A percentile compares a stretch with the other conserved stretches of the same genome.
These are phyloP conservation scores for Gnomoniopsis smithogilvyi DNA, from an alignment of 2,329 filamentous ascomycete genomes.

Conservation along the genomic window DNA sequence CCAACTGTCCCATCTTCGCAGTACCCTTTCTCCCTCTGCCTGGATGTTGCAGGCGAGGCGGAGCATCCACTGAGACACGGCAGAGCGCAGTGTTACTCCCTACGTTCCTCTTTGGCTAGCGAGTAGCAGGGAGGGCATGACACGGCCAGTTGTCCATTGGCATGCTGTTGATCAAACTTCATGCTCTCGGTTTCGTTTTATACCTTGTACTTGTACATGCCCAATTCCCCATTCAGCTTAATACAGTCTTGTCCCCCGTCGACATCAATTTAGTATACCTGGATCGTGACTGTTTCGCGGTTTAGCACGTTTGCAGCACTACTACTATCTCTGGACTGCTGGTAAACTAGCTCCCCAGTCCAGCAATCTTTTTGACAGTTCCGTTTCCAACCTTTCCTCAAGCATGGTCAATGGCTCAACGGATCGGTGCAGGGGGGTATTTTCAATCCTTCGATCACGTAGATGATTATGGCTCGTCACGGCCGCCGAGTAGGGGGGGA, in stretches of 20 bases:
- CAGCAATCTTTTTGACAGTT: neutral
- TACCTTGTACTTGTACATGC: neutral
- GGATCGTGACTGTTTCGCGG: neutral
- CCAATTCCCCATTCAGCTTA: neutral
- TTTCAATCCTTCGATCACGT: conserved; percentile 7
- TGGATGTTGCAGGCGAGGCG: neutral
- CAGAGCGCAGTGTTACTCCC: neutral
- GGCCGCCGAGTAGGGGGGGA: neutral
- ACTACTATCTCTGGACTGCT: neutral
- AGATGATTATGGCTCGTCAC: conserved; percentile 1
- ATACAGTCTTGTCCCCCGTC: neutral
- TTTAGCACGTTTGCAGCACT: neutral
- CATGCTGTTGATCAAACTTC: neutral
- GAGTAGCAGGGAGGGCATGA: neutral
- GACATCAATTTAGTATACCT: neutral
- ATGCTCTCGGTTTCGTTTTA: neutral
- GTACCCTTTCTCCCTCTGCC: neutral
- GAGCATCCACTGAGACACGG: neutral
- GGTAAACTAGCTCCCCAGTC: neutral
- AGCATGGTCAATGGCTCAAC: conserved; percentile 34
- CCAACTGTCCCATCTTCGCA: too few relatives aligned
- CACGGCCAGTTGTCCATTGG: neutral
- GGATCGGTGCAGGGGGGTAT: conserved; percentile 31
- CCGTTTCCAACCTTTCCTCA: conserved; percentile 17
- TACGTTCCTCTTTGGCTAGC: neutral